Evolutionary conservation across 495 filamentous ascomycete genomes (phyloP).

Genomic region (Daldinia childiae): DNA sequence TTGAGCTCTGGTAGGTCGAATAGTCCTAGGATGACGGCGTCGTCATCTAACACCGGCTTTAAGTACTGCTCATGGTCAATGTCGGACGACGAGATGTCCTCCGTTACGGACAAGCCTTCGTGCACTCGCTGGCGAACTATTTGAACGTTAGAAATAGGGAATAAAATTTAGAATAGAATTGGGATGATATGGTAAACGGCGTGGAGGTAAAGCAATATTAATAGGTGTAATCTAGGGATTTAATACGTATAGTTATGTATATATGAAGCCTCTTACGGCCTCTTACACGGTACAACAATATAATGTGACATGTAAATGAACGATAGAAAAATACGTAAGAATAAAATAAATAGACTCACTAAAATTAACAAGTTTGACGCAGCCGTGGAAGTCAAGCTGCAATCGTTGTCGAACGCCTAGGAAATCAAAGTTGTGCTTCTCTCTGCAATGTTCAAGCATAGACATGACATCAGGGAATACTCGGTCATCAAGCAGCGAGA

Average conservation of each 20-base stretch:
- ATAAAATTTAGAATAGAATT: not conserved
- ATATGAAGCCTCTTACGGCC: not conserved
- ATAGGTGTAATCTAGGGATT: not conserved
- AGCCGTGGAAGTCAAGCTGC: conserved; percentile 80
- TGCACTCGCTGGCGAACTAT: conserved; percentile 55
- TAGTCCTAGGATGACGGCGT: conserved; percentile 82
- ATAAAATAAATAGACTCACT: conserved; percentile 48
- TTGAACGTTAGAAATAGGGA: conserved; percentile 16
- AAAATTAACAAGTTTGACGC: conserved; percentile 87
- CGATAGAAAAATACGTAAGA: not conserved
- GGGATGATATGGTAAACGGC: not conserved
- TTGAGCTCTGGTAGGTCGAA: conserved; percentile 71
- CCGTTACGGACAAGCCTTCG: conserved; percentile 58
- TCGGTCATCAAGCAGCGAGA: conserved; percentile 75
- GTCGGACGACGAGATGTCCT: conserved; percentile 63
- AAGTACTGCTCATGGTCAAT: conserved; percentile 81
- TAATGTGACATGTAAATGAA: not conserved
- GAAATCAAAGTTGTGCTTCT: conserved; percentile 79
- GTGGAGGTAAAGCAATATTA: not conserved
- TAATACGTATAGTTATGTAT: not conserved
- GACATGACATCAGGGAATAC: conserved; percentile 69
- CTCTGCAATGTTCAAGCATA: conserved; percentile 78
- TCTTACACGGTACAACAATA: not conserved
- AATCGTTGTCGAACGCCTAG: conserved; percentile 69
- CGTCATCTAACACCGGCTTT: conserved; percentile 88